Evolutionary conservation across 176 grass and related monocot species (phyloP), one percentile per base, ranked within the genome.

Genomic region (Lolium multiflorum): DNA sequence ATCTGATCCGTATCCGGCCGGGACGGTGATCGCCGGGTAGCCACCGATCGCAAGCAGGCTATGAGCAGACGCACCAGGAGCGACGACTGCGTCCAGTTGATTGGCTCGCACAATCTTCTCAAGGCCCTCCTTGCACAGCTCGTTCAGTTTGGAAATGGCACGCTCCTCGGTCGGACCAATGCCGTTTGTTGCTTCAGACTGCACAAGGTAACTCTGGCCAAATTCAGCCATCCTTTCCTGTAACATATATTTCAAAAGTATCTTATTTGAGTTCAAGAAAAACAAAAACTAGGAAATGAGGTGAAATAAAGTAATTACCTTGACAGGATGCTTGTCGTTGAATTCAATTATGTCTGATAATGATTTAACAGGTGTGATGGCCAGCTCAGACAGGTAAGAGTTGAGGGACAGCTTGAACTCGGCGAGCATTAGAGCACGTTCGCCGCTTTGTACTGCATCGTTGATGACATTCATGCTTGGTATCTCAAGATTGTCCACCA

Each of bases 361-460:
- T 90, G 91, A 93, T 82, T 86, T 89, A 31, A 93, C 89, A 68
- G 81, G 88, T 49, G 93, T 87, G 52, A 5, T 47, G 15, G 61
- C 43, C 12, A 95, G 87, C 18, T 98, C 78, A 83, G 89, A 87
- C 77, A 98, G 89, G 88, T 98, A 95, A 8, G 67, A 83, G 54
- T 95, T 92, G 38, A 95, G 79, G 44, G 81, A 91, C 26, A 98
- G 15, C 91, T 95, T 98, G 80, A 93, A 98, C 78, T 98, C 89
- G 0, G 93, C 89, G 22, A 95, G 80, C 89, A 95, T 83, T 20
- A 92, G 86, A 77, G 67, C 83, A 7, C 17, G 78, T 26, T 95
- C 88, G 0, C 95, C 93, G 5, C 87, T 98, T 81, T 91, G 57
- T 10, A 77, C 21, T 2, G 71, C 77, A 31, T 95, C 66, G n/a